These are phyloP conservation scores for Daphne laureola DNA, from an alignment of 441 rosid genomes.

Conservation along the genomic window DNA sequence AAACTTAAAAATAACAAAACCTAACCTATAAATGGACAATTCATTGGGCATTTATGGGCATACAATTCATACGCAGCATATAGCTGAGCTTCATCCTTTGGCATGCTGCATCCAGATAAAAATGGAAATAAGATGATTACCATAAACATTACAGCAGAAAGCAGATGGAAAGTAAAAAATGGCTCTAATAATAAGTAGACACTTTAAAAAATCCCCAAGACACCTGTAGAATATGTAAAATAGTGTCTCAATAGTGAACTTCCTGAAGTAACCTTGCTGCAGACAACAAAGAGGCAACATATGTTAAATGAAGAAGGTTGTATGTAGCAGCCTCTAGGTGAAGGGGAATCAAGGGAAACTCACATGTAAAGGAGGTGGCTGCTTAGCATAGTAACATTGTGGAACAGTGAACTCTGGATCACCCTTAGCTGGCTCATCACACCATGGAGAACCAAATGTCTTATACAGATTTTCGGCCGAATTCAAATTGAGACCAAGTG, in stretches of 20 bases:
- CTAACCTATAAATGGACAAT: neutral
- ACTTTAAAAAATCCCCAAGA: neutral
- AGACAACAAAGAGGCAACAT: slow-evolving; percentile 19
- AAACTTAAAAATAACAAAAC: neutral
- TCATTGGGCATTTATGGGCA: slow-evolving; percentile 19
- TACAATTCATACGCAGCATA: slow-evolving; percentile 96
- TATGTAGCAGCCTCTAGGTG: neutral
- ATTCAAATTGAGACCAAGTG: slow-evolving; percentile 82
- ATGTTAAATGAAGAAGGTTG: neutral
- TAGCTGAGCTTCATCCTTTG: slow-evolving; percentile 94
- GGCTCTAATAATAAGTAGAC: too few species aligned
- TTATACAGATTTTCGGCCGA: slow-evolving; percentile 83
- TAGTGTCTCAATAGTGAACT: slow-evolving; percentile 63
- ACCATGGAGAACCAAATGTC: slow-evolving; percentile 95
- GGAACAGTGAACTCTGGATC: slow-evolving; percentile 91
- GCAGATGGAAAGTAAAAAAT: slow-evolving; percentile 7
- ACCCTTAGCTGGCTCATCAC: slow-evolving; percentile 87
- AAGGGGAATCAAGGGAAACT: slow-evolving; percentile 20
- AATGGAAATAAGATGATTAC: slow-evolving; percentile 3
- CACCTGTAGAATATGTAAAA: slow-evolving; percentile 91
- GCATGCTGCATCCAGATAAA: slow-evolving; percentile 60
- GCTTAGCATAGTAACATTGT: slow-evolving; percentile 71
- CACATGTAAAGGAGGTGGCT: slow-evolving; percentile 70
- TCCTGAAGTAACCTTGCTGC: slow-evolving; percentile 82
- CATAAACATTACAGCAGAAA: neutral